Conservation (phyloP, 1,139 yeast genomes). For the Spathaspora jeffriesii region DNA sequence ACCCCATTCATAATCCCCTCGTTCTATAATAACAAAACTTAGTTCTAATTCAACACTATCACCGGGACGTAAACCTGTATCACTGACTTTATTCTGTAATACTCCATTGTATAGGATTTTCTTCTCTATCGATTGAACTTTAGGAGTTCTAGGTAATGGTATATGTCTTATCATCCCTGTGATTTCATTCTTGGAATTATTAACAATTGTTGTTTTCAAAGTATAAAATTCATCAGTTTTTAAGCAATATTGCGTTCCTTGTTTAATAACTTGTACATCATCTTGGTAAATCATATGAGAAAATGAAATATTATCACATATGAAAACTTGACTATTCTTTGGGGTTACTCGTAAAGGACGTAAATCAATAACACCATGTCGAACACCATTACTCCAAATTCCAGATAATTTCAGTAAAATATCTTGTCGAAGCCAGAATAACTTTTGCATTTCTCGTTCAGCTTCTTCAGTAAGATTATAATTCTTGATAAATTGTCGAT, state of each 20-base stretch:
- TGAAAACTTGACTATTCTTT: constrained; percentile 50
- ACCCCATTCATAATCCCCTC: constrained; percentile 84
- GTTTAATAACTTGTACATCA: constrained; percentile 7
- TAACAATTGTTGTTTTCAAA: constrained; percentile 44
- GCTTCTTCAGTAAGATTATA: constrained; percentile 55
- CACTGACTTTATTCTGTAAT: constrained; percentile 49
- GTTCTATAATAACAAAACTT: constrained; percentile 63
- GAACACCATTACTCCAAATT: constrained; percentile 47
- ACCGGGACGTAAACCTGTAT: constrained; percentile 38
- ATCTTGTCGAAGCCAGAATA: constrained; percentile 80
- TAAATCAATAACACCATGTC: constrained; percentile 64
- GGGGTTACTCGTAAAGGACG: constrained; percentile 63
- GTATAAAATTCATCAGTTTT: constrained; percentile 50
- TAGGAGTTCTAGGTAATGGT: constrained; percentile 31
- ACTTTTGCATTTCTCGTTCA: constrained; percentile 53
- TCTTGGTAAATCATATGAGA: constrained; percentile 23
- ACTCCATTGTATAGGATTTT: constrained; percentile 63
- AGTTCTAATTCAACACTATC: constrained; percentile 38
- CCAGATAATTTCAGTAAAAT: constrained; percentile 63
- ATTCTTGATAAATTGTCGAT: constrained; percentile 72
- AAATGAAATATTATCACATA: constrained; percentile 49
- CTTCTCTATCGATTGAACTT: constrained; percentile 41
- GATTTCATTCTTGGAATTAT: constrained; percentile 39
- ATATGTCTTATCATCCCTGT: constrained; percentile 77
- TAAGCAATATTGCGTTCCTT: constrained; percentile 26